Evolutionary conservation across 768 basidiomycete species (phyloP), one percentile per base, ranked within the genome.

Genomic region (Phaffia australis): DNA sequence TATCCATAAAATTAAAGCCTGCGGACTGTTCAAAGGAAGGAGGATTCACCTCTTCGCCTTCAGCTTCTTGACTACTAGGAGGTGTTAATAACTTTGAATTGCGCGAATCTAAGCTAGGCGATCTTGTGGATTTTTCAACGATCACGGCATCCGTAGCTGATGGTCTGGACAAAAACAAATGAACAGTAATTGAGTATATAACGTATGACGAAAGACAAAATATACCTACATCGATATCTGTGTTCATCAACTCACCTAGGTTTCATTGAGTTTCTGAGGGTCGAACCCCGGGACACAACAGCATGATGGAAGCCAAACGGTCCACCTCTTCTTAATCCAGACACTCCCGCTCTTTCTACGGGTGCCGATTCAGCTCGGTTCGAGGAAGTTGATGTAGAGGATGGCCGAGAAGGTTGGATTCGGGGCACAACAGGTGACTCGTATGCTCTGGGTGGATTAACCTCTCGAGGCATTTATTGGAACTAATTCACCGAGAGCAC

Each of bases 381-480:
- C 35, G 19, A 59, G 35, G 58, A 16, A 29, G n/a, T 8, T 16
- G 59, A 60, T 23, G 7, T 23, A 27, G 59, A 29, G 47, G 16
- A 15, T 3, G 56, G 64, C 35, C 11, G 35, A 42, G 35, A 42
- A 42, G 35, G 11, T 5, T 5, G 35, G 4, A 11, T 42, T 11
- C 35, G 35, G 35, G 35, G 35, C 35, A 42, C 35, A 21, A 25
- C 15, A 16, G 64, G 64, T 8, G 64, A 49, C 55, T 58, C 64
- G 56, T 65, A 59, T 18, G 35, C 55, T n/a, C 57, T 47, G 21
- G 64, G 47, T 15, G 63, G 55, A 30, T 56, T 11, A 18, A 64
- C 63, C 19, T 64, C 55, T 18, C 63, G 63, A 27, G 63, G 54
- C 63, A 64, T 64, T 42, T 5, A 11, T 42, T 11, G 11, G 35